Percentiles rank a stretch among this genome's conserved stretches.
Conservation (phyloP, 2,329 filamentous ascomycete genomes). For the Pseudogymnoascus sp. region DNA sequence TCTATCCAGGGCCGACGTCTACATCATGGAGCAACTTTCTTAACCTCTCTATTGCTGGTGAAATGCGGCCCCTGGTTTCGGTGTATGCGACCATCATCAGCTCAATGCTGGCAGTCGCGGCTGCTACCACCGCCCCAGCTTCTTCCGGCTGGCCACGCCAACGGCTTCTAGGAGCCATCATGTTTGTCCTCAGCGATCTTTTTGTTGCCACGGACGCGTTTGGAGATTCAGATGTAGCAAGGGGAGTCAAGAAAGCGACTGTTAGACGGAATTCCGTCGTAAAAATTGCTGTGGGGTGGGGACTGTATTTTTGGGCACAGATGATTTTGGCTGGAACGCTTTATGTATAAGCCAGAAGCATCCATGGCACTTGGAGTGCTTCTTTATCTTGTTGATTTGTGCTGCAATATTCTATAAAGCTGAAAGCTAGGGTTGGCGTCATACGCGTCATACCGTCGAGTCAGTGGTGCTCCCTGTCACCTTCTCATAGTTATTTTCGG, state of each 20-base stretch:
- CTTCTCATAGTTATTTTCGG: constrained; percentile 7
- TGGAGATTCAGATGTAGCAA: neutral
- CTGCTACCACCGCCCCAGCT: constrained; percentile 17
- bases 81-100: constrained; percentile 26
- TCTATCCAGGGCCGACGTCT: constrained; percentile 20
- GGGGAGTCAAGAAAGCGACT: neutral
- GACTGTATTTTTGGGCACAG: constrained; percentile 41
- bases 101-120: constrained; percentile 25
- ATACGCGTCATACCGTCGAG: neutral
- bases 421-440: neutral
- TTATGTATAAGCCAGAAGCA: neutral
- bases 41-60: constrained; percentile 19
- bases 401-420: neutral
- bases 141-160: constrained; percentile 15
- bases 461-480: neutral
- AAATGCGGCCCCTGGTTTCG: constrained; percentile 25
- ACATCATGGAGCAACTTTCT: constrained; percentile 19
- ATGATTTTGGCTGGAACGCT: constrained; percentile 37
- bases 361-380: constrained; percentile 49
- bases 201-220: constrained; percentile 29
- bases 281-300: constrained; percentile 53
- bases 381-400: constrained; percentile 47
- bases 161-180: constrained; percentile 24
- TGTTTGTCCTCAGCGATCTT: constrained; percentile 29
- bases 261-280: constrained; percentile 29